Percentiles rank a stretch among this genome's conserved stretches.
phyloP scores from a whole-genome alignment of 106 monocot species.

The Allium cepa region DNA sequence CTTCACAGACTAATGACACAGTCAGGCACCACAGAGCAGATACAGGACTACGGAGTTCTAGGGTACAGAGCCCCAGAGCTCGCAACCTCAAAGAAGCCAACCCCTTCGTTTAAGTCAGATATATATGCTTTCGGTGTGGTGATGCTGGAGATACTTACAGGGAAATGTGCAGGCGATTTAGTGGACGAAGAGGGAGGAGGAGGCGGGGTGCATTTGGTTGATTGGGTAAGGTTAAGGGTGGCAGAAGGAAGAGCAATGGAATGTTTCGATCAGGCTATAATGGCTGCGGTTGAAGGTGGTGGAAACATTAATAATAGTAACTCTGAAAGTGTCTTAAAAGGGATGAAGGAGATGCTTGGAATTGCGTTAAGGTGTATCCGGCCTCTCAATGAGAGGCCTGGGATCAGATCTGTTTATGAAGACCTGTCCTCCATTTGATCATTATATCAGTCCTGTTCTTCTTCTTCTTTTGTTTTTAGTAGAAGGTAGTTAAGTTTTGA shows the following conservation, averaged over 20 bases:
- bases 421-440: constrained; percentile 85
- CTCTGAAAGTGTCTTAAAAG: constrained; percentile 14
- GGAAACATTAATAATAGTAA: no score
- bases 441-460: no score
- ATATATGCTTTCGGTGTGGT: constrained; percentile 85
- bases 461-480: no score
- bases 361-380: constrained; percentile 93
- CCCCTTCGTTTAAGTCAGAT: constrained; percentile 82
- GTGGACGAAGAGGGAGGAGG: constrained; percentile 55
- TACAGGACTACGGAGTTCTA: constrained; percentile 59
- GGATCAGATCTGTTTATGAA: constrained; percentile 93
- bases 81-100: constrained; percentile 67
- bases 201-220: constrained; percentile 66
- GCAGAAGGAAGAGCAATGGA: constrained; percentile 74
- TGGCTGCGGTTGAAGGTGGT: constrained; percentile 20
- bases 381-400: constrained; percentile 70
- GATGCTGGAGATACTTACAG: constrained; percentile 79
- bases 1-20: constrained; percentile 96
- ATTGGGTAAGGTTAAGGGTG: constrained; percentile 83
- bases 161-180: constrained; percentile 84
- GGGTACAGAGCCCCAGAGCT: constrained; percentile 93
- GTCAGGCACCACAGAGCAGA: constrained; percentile 69
- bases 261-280: constrained; percentile 68
- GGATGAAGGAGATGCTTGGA: constrained; percentile 80
- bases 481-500: no score